phyloP scores from a whole-genome alignment of 495 filamentous ascomycete species.

The Copromyces sp. region DNA sequence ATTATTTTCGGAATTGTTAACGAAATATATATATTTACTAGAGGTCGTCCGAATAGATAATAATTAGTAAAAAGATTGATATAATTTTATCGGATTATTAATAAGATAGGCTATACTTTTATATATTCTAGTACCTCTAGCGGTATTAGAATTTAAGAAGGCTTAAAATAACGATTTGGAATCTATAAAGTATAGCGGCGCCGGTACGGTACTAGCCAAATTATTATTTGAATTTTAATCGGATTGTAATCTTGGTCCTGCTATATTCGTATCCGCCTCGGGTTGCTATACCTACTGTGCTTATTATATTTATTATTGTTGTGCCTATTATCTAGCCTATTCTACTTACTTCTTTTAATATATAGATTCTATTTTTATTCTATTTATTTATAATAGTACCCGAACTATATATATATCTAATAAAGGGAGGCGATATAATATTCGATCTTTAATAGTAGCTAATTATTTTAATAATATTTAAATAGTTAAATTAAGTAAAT shows the following conservation, averaged over 20 bases:
- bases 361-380: background rate
- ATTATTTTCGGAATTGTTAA: background rate
- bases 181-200: too few species aligned
- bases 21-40: background rate
- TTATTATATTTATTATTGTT: too few species aligned
- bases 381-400: background rate
- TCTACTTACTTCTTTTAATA: background rate
- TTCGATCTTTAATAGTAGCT: background rate
- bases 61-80: background rate
- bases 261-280: too few species aligned
- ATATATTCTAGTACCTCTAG: too few species aligned
- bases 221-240: background rate
- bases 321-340: background rate
- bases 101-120: too few species aligned
- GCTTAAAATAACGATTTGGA: too few species aligned
- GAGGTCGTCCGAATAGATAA: too few species aligned
- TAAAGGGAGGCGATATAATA: background rate
- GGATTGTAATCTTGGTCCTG: too few species aligned
- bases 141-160: too few species aligned
- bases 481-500: background rate
- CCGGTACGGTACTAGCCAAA: too few species aligned
- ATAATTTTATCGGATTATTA: too few species aligned
- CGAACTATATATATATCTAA: background rate
- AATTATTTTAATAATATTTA: background rate
- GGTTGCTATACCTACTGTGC: too few species aligned